Conservation (phyloP, 305 asterid genomes). For the Andrographis paniculata region DNA sequence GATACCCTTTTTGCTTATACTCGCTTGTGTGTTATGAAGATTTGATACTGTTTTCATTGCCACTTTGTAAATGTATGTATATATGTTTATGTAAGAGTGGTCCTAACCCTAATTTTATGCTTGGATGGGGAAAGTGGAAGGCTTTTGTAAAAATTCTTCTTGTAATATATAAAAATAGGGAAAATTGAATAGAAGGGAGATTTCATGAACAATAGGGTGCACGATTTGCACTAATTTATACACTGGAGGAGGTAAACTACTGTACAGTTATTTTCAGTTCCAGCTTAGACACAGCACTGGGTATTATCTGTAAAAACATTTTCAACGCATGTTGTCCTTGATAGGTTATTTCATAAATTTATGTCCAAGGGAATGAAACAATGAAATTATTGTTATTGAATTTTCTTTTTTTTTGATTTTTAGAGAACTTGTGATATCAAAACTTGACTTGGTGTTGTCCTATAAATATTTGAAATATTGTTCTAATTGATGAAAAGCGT, state of each 20-base stretch:
- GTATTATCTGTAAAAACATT: no score
- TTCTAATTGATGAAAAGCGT: no score
- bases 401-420: no score
- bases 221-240: not conserved
- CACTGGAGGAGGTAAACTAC: not conserved
- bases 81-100: not conserved
- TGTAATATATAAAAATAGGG: not conserved
- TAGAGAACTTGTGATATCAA: no score
- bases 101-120: conserved; percentile 1
- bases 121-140: not conserved
- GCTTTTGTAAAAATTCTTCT: not conserved
- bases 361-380: no score
- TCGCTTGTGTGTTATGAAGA: conserved; percentile 20
- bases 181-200: no score
- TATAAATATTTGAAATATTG: no score
- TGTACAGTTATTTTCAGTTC: not conserved
- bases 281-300: no score
- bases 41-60: not conserved
- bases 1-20: conserved; percentile 65
- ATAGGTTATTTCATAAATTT: no score
- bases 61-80: not conserved
- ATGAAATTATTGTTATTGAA: no score
- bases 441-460: no score
- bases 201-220: not conserved
- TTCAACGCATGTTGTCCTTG: no score